Evolutionary conservation across 495 filamentous ascomycete species (phyloP).

Genomic region (Parathielavia hyrcaniae): DNA sequence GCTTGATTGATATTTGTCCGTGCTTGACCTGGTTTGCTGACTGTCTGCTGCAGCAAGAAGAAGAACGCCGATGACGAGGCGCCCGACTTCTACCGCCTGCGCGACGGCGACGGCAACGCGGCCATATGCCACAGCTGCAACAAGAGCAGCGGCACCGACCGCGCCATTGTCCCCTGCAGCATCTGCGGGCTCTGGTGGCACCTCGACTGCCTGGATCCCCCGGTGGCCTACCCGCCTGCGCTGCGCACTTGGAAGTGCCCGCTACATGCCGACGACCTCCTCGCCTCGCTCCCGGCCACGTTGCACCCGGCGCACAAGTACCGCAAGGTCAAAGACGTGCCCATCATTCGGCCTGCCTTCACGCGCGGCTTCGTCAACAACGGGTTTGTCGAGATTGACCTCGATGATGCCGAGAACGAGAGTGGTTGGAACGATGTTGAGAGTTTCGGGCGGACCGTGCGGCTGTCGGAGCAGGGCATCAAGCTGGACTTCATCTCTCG

Average conservation of each 20-base stretch:
- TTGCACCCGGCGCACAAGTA: constrained; percentile 46
- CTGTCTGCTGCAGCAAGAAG: constrained; percentile 40
- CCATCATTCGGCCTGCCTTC: constrained; percentile 42
- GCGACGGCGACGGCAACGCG: constrained; percentile 59
- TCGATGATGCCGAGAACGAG: constrained; percentile 49
- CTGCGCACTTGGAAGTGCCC: constrained; percentile 81
- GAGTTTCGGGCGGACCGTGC: constrained; percentile 56
- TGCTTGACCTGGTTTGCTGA: constrained; percentile 28
- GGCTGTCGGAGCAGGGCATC: constrained; percentile 65
- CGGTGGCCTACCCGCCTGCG: constrained; percentile 67
- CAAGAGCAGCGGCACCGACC: constrained; percentile 47
- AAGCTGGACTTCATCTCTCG: constrained; percentile 66
- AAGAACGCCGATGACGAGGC: constrained; percentile 53
- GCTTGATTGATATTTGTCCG: constrained; percentile 7
- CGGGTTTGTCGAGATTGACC: constrained; percentile 70
- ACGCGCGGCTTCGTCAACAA: constrained; percentile 63
- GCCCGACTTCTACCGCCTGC: constrained; percentile 58
- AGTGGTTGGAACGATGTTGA: constrained; percentile 38
- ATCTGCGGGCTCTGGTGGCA: constrained; percentile 79
- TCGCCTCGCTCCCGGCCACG: constrained; percentile 34
- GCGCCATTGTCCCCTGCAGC: constrained; percentile 72
- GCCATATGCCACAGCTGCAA: constrained; percentile 69
- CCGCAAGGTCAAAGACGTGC: constrained; percentile 49
- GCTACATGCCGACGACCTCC: constrained; percentile 63
- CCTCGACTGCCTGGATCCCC: constrained; percentile 83